Evolutionary conservation across 495 filamentous ascomycete genomes (phyloP), one percentile per base, ranked within the genome.

Genomic region (Polyplosphaeria fusca): DNA sequence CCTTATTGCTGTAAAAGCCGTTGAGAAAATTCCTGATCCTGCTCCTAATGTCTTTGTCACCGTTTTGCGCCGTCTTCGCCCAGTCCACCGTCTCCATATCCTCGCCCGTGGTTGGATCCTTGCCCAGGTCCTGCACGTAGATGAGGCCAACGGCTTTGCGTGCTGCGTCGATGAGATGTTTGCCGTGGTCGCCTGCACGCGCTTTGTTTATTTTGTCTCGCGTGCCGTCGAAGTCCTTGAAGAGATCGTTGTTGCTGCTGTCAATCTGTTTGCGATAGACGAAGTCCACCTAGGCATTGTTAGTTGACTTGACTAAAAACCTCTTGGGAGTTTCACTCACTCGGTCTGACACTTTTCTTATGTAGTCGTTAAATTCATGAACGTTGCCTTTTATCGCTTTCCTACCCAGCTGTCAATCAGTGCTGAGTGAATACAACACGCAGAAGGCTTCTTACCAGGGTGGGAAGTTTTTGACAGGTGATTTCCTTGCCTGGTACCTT

Each of bases 331-430:
- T 11, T 7, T 42, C 39, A 20, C 19, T 9, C 5, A 51, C 32
- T 40, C 20, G 18, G 13, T 51, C 7, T 27, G 11, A 22, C 28
- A 52, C 22, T n/a, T 12, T 42, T 7, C 4, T 7, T 7, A 43
- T 25, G 37, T 43, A 52, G 16, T 52, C 49, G 16, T 52, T 52
- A 20, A n/a, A 52, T n/a, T 52, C 49, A 23, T 52, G 18, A 2
- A 44, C 25, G 25, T 43, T 35, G 37, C 30, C 39, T 19, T 52
- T 52, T 38, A 43, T 52, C 13, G 38, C 49, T 7, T 41, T 2
- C 5, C 30, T 35, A n/a, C 30, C n/a, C 30, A 35, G n/a, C 30
- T n/a, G n/a, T n/a, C n/a, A n/a, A n/a, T n/a, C n/a, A n/a, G n/a
- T n/a, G n/a, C n/a, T n/a, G n/a, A n/a, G n/a, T n/a, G n/a, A n/a